Evolutionary conservation across 768 basidiomycete genomes (phyloP).

Genomic region (Lactarius pseudohatsudake): DNA sequence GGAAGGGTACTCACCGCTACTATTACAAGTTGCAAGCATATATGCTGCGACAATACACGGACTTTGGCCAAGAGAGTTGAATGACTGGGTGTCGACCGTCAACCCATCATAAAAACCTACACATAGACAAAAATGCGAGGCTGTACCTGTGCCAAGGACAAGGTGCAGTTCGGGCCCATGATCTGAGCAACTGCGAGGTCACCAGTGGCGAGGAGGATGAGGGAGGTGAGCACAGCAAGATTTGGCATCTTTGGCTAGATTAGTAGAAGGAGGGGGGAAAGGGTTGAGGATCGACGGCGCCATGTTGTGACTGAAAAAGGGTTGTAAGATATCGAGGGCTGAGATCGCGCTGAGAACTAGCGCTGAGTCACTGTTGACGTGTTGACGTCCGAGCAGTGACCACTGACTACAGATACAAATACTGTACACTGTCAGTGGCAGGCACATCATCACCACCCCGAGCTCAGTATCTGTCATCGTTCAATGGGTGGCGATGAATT

Average conservation of each 20-base stretch:
- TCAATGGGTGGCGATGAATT: too few species aligned
- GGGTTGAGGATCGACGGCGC: background rate
- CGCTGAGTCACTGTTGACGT: background rate
- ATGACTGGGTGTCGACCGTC: background rate
- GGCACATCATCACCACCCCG: too few species aligned
- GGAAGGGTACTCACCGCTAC: slow-evolving; percentile 7
- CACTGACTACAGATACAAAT: too few species aligned
- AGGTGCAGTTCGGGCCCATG: background rate
- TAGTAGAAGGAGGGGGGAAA: background rate
- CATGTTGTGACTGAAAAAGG: background rate
- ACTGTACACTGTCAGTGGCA: too few species aligned
- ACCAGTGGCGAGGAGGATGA: background rate
- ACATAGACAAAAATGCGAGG: too few species aligned
- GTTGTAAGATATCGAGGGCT: background rate
- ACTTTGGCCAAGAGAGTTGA: slow-evolving; percentile 14
- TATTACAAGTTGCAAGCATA: slow-evolving; percentile 12
- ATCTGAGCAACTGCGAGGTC: too few species aligned
- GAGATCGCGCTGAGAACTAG: too few species aligned
- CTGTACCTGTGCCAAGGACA: slow-evolving; percentile 8
- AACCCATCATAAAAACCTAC: background rate
- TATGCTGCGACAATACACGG: slow-evolving; percentile 13
- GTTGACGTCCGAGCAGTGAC: background rate
- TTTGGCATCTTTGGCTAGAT: background rate
- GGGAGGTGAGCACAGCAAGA: background rate
- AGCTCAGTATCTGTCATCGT: too few species aligned